phyloP scores from a whole-genome alignment of 805 yeast genomes.

The Lipomyces chichibuensis region DNA sequence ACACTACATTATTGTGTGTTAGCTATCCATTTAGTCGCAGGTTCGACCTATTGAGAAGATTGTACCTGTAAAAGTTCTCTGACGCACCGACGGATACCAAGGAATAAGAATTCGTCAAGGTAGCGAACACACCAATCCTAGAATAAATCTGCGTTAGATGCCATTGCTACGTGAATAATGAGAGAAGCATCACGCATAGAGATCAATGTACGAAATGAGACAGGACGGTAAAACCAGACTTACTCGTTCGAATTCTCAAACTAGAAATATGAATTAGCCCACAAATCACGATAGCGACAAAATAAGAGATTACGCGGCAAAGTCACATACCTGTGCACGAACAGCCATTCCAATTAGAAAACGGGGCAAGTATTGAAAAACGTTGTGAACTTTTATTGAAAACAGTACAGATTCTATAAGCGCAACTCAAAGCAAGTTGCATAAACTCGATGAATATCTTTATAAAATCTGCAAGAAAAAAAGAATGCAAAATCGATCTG shows the following conservation, averaged over 20 bases:
- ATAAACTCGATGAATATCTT: not conserved
- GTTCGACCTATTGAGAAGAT: not conserved
- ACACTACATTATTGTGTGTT: conserved; percentile 66
- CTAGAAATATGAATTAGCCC: conserved; percentile 37
- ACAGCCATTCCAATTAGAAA: conserved; percentile 41
- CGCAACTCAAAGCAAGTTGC: not conserved
- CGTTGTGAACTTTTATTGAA: not conserved
- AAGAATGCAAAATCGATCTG: not conserved
- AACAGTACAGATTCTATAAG: not conserved
- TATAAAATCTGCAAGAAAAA: not conserved
- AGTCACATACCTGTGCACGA: conserved; percentile 42
- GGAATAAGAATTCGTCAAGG: conserved; percentile 93
- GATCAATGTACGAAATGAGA: too few species aligned
- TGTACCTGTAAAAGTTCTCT: conserved; percentile 57
- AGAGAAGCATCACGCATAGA: too few species aligned
- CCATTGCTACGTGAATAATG: not conserved
- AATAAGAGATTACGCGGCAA: not conserved
- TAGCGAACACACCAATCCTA: conserved; percentile 87
- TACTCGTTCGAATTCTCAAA: conserved; percentile 81
- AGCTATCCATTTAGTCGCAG: not conserved
- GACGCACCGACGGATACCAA: conserved; percentile 97
- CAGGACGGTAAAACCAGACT: conserved; percentile 17
- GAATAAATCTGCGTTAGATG: not conserved
- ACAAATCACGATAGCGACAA: not conserved
- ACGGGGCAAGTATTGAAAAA: not conserved